Conservation (phyloP, 2,329 filamentous ascomycete genomes). For the Malbranchea zuffiana region DNA sequence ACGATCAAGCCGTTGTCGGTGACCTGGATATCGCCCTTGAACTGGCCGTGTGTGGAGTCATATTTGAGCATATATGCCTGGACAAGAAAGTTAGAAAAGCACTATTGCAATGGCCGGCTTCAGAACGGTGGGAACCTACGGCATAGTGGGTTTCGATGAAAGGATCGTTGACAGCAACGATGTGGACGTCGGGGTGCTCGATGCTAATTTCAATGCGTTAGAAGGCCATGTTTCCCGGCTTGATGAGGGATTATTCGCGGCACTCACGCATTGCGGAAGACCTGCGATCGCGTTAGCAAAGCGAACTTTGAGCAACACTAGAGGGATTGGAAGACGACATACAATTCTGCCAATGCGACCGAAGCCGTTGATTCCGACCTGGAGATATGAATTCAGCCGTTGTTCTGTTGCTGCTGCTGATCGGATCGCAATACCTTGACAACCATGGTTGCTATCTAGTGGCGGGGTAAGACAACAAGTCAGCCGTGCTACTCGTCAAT, state of each 20-base stretch:
- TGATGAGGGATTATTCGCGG: too few relatives aligned
- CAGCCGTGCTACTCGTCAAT: conserved; percentile 1
- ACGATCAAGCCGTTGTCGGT: conserved; percentile 64
- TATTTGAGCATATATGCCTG: conserved; percentile 99
- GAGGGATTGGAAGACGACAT: conserved; percentile 21
- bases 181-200: conserved; percentile 77
- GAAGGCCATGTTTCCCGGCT: too few relatives aligned
- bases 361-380: conserved; percentile 99
- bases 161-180: conserved; percentile 97
- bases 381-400: conserved; percentile 32
- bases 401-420: conserved; percentile 15
- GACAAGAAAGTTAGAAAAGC: conserved; percentile 8
- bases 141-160: conserved; percentile 98
- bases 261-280: conserved; percentile 90
- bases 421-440: conserved; percentile 17
- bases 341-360: conserved; percentile 96
- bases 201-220: conserved; percentile 38
- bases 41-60: conserved; percentile 90
- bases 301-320: conserved; percentile 2
- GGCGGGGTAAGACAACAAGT: conserved; percentile 9
- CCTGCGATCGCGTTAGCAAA: conserved; percentile 31
- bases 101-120: conserved; percentile 6
- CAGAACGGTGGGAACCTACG: conserved; percentile 50
- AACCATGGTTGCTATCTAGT: conserved; percentile 14
- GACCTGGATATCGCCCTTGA: conserved; percentile 82